phyloP scores from a whole-genome alignment of 2,329 filamentous ascomycete species.

The Raffaelea arxii region DNA sequence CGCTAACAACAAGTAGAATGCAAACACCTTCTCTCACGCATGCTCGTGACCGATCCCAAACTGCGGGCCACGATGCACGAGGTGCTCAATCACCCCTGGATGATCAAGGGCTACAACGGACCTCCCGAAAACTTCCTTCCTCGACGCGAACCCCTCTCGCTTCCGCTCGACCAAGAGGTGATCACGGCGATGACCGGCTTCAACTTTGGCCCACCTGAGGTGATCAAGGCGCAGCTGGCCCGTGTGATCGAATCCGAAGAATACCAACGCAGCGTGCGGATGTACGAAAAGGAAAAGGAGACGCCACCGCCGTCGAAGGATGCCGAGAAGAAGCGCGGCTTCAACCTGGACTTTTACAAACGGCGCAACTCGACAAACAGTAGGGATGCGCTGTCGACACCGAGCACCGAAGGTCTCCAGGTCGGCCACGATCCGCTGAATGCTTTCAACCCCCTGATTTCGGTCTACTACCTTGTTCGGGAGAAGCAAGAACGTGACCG shows the following conservation, averaged over 20 bases:
- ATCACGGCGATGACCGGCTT: slow-evolving; percentile 95
- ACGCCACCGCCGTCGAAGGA: slow-evolving; percentile 47
- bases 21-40: slow-evolving; percentile 81
- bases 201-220: slow-evolving; percentile 83
- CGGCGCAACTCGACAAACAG: slow-evolving; percentile 82
- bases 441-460: slow-evolving; percentile 84
- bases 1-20: no score
- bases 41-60: slow-evolving; percentile 90
- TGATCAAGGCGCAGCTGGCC: slow-evolving; percentile 71
- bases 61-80: slow-evolving; percentile 80
- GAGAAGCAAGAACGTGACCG: slow-evolving; percentile 84
- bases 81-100: slow-evolving; percentile 93
- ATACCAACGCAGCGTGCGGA: slow-evolving; percentile 75
- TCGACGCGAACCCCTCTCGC: slow-evolving; percentile 68
- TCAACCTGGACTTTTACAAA: slow-evolving; percentile 94
- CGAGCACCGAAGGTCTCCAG: slow-evolving; percentile 78
- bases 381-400: slow-evolving; percentile 72
- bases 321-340: slow-evolving; percentile 75
- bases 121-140: slow-evolving; percentile 87
- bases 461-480: slow-evolving; percentile 90
- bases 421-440: slow-evolving; percentile 81
- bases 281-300: slow-evolving; percentile 58
- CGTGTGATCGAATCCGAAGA: slow-evolving; percentile 89
- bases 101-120: slow-evolving; percentile 79
- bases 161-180: slow-evolving; percentile 75